These are phyloP conservation scores for Fomitiporia mediterranea DNA, from an alignment of 1,284 basidiomycete species.

Conservation along the genomic window DNA sequence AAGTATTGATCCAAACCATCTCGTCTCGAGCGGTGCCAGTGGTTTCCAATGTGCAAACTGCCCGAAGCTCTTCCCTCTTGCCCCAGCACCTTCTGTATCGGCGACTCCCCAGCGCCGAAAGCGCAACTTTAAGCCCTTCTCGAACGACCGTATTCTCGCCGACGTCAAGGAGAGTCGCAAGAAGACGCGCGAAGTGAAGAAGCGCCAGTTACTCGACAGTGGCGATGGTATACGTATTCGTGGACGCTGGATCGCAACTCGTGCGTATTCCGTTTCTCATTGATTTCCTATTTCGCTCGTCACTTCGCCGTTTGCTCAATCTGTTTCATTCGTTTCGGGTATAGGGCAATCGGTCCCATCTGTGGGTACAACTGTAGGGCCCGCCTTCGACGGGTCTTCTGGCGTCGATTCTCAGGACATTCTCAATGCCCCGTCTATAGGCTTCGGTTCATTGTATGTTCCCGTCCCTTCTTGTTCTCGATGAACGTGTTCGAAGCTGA, in stretches of 20 bases:
- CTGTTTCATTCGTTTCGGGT: background rate
- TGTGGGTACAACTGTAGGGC: conserved; percentile 31
- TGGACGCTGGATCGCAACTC: conserved; percentile 54
- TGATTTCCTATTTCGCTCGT: background rate
- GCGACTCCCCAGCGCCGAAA: conserved; percentile 35
- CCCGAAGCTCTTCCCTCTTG: conserved; percentile 46
- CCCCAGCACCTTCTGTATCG: conserved; percentile 34
- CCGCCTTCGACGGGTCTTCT: conserved; percentile 51
- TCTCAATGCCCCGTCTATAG: conserved; percentile 48
- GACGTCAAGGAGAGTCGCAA: conserved; percentile 43
- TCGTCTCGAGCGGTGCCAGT: conserved; percentile 56
- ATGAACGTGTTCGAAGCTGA: conserved; percentile 7
- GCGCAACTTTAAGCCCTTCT: conserved; percentile 38
- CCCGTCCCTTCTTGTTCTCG: background rate
- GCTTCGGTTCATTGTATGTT: conserved; percentile 45
- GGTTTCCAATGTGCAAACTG: conserved; percentile 58
- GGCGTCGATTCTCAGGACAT: conserved; percentile 71
- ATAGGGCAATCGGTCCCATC: conserved; percentile 16
- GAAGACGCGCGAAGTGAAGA: conserved; percentile 30
- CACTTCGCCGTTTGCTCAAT: background rate
- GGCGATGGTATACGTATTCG: conserved; percentile 47
- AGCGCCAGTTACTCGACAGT: conserved; percentile 27
- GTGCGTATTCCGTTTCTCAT: conserved; percentile 32
- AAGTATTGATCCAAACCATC: conserved; percentile 55
- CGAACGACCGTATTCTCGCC: conserved; percentile 40